Base-by-base conservation (phyloP, 2,329 filamentous ascomycete species). In the Setomelanomma holmii region DNA sequence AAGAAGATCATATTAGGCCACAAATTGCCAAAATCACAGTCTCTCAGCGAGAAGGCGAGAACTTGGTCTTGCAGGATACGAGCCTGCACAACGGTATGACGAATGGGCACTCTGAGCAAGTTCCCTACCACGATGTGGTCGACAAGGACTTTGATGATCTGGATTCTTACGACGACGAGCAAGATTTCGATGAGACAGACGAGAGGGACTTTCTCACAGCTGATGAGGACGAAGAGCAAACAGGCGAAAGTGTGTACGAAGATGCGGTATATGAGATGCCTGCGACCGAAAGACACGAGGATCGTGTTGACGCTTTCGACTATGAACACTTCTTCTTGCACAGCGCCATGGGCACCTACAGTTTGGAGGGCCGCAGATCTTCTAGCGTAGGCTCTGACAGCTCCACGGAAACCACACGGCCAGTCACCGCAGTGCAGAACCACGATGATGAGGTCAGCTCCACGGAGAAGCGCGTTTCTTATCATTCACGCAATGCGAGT, bases 251-350 rank as follows among this genome's bases (percentile, higher is more conserved):
- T 50, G 68, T 79, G 14, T 80, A 79, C 55, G 76, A 79, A 60
- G 78, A 80, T 51, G 76, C 77, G n/a, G 70, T 67, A 6, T 74
- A 74, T 56, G 63, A 76, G 44, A 70, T 70, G 64, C 63, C 71
- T 3, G 59, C 63, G 21, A 65, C 69, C 5, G 74, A 70, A 47
- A 91, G 91, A 0, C 93, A 98, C 67, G 93, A 98, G 76, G 92
- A 97, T 72, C 89, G 93, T 17, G 88, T 93, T 61, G 93, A 98
- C 73, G 93, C 93, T 1, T 98, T 98, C 67, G 93, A 98, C 72
- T 98, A 98, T 58, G 90, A 96, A 73, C 88, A 96, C 70, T 97
- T 97, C 76, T 96, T 96, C 73, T 81, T 97, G 12, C 92, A 97
- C 73, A 96, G 91, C 61, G 91, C 92, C 10, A 88, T 97, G 83